phyloP scores from a whole-genome alignment of 345 rosid species.

The Rhizophora mangle region DNA sequence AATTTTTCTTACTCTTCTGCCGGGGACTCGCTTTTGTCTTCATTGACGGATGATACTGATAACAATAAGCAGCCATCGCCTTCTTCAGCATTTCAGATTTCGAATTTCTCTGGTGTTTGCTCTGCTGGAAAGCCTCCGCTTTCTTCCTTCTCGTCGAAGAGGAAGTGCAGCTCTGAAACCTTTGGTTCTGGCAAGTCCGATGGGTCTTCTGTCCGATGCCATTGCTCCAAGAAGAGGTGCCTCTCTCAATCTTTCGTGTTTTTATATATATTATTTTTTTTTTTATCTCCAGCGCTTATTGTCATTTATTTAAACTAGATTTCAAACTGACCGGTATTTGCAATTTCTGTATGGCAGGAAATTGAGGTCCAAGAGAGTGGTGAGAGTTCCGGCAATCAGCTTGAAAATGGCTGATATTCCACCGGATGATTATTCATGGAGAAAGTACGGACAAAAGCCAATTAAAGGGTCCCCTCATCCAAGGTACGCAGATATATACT shows the following conservation, averaged over 20 bases:
- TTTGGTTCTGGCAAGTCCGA: constrained; percentile 48
- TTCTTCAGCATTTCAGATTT: constrained; percentile 53
- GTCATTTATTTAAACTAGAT: not conserved
- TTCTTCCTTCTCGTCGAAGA: constrained; percentile 56
- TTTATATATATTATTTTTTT: not conserved
- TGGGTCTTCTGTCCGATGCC: constrained; percentile 69
- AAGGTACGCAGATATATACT: constrained; percentile 5
- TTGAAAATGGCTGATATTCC: constrained; percentile 33
- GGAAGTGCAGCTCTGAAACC: constrained; percentile 75
- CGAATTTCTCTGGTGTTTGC: constrained; percentile 49
- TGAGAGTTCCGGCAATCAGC: constrained; percentile 31
- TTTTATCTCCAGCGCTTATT: not conserved
- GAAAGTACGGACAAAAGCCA: constrained; percentile 33
- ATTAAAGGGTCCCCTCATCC: constrained; percentile 35
- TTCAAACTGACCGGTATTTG: not conserved
- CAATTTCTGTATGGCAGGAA: constrained; percentile 14
- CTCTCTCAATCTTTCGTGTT: no score
- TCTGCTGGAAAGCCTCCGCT: constrained; percentile 72
- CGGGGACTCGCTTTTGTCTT: constrained; percentile 48
- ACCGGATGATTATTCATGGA: constrained; percentile 33
- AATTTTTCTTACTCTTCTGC: constrained; percentile 62
- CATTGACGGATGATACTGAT: constrained; percentile 47
- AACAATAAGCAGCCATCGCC: constrained; percentile 38
- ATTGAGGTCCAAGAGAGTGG: constrained; percentile 24
- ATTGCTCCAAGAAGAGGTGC: constrained; percentile 86